These are phyloP conservation scores for Ampelocalamus luodianensis DNA, from an alignment of 176 grass and related monocot species.

Conservation along the genomic window DNA sequence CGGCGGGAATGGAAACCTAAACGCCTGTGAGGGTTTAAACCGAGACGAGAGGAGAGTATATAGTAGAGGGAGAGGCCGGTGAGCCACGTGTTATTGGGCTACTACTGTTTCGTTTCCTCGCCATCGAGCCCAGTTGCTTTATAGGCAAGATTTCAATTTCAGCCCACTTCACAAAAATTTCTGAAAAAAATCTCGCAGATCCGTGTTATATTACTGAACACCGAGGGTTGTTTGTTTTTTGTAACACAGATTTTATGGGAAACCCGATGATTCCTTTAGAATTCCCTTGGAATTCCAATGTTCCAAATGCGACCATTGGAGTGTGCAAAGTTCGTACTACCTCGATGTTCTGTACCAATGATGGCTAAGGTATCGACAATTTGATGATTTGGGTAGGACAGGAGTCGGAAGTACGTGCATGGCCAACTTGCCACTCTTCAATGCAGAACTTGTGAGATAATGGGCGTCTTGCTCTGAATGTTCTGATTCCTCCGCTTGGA, in stretches of 20 bases:
- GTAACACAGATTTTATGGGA: neutral
- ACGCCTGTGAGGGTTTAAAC: neutral
- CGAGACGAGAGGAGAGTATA: neutral
- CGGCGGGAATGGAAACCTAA: no score
- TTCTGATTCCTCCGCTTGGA: conserved; percentile 27
- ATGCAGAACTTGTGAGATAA: neutral
- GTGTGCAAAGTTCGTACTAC: no score
- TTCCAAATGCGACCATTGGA: neutral
- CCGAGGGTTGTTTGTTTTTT: neutral
- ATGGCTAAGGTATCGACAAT: neutral
- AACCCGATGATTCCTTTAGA: no score
- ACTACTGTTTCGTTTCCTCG: neutral
- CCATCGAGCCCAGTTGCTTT: neutral
- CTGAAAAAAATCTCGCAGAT: neutral
- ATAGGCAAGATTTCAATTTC: neutral
- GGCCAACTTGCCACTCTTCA: neutral
- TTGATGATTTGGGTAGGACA: neutral
- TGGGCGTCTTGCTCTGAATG: neutral
- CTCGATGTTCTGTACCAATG: neutral
- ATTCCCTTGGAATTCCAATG: neutral
- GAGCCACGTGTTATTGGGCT: neutral
- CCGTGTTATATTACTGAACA: neutral
- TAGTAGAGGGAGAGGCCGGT: neutral
- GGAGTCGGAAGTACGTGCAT: neutral
- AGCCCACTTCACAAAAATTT: neutral